These are phyloP conservation scores for Durusdinium trenchii DNA, from an alignment of 73 alveolate genomes.

Conservation along the genomic window DNA sequence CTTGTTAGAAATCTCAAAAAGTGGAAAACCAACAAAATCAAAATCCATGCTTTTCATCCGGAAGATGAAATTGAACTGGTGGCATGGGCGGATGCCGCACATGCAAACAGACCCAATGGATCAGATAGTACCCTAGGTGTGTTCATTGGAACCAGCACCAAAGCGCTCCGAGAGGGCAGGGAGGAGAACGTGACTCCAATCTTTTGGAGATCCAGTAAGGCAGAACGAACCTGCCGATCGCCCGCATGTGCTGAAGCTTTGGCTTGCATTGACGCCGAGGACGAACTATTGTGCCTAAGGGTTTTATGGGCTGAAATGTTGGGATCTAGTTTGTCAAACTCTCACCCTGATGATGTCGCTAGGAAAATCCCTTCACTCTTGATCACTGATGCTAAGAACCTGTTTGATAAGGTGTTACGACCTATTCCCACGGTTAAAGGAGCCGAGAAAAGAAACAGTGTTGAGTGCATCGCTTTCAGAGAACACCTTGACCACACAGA, in stretches of 20 bases:
- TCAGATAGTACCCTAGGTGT: background rate
- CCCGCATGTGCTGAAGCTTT: conserved; percentile 35
- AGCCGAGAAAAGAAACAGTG: background rate
- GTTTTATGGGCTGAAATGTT: background rate
- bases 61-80: background rate
- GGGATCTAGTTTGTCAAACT: background rate
- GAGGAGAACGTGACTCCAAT: background rate
- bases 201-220: background rate
- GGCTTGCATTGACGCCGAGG: background rate
- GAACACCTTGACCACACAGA: background rate
- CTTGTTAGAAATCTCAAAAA: background rate
- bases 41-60: background rate
- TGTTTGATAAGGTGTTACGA: background rate
- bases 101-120: conserved; percentile 9
- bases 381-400: background rate
- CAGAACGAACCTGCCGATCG: background rate
- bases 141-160: background rate
- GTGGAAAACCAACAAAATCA: background rate
- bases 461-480: background rate
- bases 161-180: background rate
- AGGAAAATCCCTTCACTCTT: background rate
- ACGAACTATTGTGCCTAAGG: background rate
- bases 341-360: background rate
- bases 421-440: background rate
- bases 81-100: background rate